Percentiles rank a stretch among this genome's conserved stretches.
phyloP scores from a whole-genome alignment of 208 protist species.

The Crithidia fasciculata region DNA sequence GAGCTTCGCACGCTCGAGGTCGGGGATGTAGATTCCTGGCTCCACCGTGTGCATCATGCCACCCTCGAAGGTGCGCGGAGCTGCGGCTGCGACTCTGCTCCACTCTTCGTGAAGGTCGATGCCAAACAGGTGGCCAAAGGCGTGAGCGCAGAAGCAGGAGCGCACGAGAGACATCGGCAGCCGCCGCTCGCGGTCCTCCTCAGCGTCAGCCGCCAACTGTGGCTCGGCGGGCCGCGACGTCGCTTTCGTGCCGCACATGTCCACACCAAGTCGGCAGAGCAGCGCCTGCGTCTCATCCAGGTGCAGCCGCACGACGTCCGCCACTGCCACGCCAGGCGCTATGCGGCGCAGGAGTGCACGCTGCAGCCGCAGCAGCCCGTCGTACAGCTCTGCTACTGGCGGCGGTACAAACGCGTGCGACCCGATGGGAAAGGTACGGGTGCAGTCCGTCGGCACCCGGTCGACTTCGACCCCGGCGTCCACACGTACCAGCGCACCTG shows the following conservation, averaged over 20 bases:
- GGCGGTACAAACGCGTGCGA: slow-evolving; percentile 6
- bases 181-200: slow-evolving; percentile 8
- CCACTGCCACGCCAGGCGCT: slow-evolving; percentile 24
- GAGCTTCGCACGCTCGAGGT: slow-evolving; percentile 8
- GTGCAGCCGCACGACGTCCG: slow-evolving; percentile 37
- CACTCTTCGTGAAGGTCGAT: slow-evolving; percentile 63
- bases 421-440: slow-evolving; percentile 57
- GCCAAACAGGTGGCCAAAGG: slow-evolving; percentile 63
- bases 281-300: slow-evolving; percentile 33
- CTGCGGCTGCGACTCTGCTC: slow-evolving; percentile 5
- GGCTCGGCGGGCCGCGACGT: background rate
- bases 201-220: background rate
- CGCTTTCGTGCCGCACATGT: background rate
- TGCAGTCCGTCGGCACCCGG: slow-evolving; percentile 67
- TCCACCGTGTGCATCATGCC: slow-evolving; percentile 79
- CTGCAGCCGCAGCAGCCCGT: slow-evolving; percentile 48
- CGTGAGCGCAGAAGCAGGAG: slow-evolving; percentile 61
- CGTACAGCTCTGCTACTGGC: slow-evolving; percentile 33
- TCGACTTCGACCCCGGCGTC: slow-evolving; percentile 61
- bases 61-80: slow-evolving; percentile 23
- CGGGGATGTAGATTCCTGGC: slow-evolving; percentile 65
- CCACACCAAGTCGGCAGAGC: slow-evolving; percentile 35
- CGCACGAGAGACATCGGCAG: slow-evolving; percentile 32
- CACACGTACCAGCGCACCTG: slow-evolving; percentile 41
- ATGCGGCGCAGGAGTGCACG: slow-evolving; percentile 40